Evolutionary conservation across 2,329 filamentous ascomycete species (phyloP), one percentile per base, ranked within the genome.

Genomic region (Aspergillus caelatus): DNA sequence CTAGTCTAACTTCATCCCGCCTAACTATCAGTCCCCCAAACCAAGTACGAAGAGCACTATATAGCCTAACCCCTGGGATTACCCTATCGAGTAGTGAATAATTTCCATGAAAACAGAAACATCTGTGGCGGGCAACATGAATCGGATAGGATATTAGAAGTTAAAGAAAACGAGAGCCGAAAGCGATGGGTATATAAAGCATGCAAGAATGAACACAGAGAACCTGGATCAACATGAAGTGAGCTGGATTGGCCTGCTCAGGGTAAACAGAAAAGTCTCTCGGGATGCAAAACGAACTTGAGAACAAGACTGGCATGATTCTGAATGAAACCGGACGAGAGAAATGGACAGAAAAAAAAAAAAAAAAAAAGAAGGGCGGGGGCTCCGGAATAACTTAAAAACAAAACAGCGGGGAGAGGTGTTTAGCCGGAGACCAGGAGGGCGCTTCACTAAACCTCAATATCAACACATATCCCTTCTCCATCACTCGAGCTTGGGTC

Each of bases 381-480:
- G 23, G 23, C 23, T 26, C 23, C 23, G 23, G 23, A 26, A 67
- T 19, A 41, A 19, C 36, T 41, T 9, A 19, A 39, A 19, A 41
- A 3, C 7, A 19, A 41, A 41, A 32, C 30, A 32, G 7, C 3
- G 32, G 14, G 5, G 34, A 16, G 14, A n/a, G 16, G 6, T 3
- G 7, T 41, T 41, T 41, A 16, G 34, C 16, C 16, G 39, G 19
- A 14, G 39, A 14, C 19, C 39, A 41, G 16, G 9, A n/a, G 39
- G 50, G 63, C 48, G 39, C 65, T 60, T 36, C n/a, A 46, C 69
- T 65, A 78, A 53, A 78, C 74, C 63, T 79, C 76, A 58, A 79
- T 77, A 52, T 78, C 76, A 39, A 79, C 75, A 10, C 68, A 75
- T 41, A 78, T 74, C 3, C 75, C 77, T 55, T 78, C 75, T 5